phyloP scores from a whole-genome alignment of 495 filamentous ascomycete genomes.

The Jackrogersella minutella region DNA sequence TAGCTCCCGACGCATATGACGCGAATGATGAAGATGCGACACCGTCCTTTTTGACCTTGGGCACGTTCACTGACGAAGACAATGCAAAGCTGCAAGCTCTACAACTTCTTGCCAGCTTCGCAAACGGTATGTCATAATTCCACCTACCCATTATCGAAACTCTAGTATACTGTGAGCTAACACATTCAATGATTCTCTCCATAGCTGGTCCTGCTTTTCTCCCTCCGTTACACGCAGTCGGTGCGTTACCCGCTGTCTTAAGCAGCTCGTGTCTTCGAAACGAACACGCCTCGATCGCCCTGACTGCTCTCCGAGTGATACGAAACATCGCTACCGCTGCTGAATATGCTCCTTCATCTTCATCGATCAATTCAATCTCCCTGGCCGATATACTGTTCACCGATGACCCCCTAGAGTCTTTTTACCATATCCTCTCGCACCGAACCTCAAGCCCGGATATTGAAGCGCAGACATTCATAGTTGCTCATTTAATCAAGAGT shows the following conservation, averaged over 20 bases:
- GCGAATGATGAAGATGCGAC: constrained; percentile 48
- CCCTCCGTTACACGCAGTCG: constrained; percentile 71
- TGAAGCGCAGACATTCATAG: constrained; percentile 73
- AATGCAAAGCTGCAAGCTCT: constrained; percentile 78
- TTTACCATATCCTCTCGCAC: constrained; percentile 72
- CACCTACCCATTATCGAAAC: neutral
- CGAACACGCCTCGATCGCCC: constrained; percentile 68
- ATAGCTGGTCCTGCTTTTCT: constrained; percentile 84
- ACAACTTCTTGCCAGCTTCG: constrained; percentile 81
- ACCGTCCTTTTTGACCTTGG: constrained; percentile 36
- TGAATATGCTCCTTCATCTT: constrained; percentile 49
- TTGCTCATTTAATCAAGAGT: constrained; percentile 68
- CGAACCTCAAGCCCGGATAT: constrained; percentile 54
- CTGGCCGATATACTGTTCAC: constrained; percentile 73
- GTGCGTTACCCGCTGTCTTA: constrained; percentile 71
- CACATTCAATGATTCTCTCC: constrained; percentile 12
- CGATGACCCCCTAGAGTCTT: constrained; percentile 60
- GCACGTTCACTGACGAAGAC: constrained; percentile 60
- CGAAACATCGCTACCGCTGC: constrained; percentile 75
- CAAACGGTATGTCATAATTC: constrained; percentile 69
- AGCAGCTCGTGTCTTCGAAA: constrained; percentile 69
- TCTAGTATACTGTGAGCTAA: constrained; percentile 26
- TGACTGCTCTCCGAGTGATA: constrained; percentile 78
- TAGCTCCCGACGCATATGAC: constrained; percentile 53
- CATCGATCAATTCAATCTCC: constrained; percentile 40